These are phyloP conservation scores for Peronosclerospora sorghi DNA, from an alignment of 352 stramenopile genomes.

Conservation along the genomic window DNA sequence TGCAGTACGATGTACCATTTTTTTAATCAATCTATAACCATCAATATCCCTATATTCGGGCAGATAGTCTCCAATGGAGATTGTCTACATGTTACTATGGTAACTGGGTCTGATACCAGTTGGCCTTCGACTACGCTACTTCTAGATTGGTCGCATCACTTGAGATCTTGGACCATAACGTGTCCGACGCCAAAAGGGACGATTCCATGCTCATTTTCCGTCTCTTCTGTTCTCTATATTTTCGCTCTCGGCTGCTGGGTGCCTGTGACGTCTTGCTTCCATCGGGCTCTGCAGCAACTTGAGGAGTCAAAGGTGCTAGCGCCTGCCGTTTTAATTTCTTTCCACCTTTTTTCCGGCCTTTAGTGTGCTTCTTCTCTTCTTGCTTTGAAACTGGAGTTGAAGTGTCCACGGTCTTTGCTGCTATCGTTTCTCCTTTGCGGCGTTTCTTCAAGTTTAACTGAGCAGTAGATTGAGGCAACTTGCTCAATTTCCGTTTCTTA, in stretches of 20 bases:
- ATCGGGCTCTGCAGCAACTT: background rate
- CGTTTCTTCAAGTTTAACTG: constrained; percentile 6
- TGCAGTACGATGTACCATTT: too few species aligned
- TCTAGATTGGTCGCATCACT: constrained; percentile 13
- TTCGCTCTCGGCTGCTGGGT: constrained; percentile 4
- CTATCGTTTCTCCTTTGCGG: background rate
- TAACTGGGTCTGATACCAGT: too few species aligned
- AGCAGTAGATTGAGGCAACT: background rate
- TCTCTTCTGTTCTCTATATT: constrained; percentile 16
- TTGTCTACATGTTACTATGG: too few species aligned
- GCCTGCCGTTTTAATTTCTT: constrained; percentile 5
- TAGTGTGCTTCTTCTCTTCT: constrained; percentile 2
- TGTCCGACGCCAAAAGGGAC: constrained; percentile 42
- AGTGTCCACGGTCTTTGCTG: background rate
- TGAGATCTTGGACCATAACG: constrained; percentile 60
- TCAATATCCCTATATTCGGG: too few species aligned
- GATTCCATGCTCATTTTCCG: constrained; percentile 64
- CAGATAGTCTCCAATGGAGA: too few species aligned
- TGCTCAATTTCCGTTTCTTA: constrained; percentile 1
- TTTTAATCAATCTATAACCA: too few species aligned
- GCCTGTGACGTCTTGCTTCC: background rate
- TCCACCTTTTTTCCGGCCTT: constrained; percentile 9
- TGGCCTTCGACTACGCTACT: too few species aligned
- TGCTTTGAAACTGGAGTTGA: background rate
- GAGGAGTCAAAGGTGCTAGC: background rate